phyloP scores from a whole-genome alignment of 2,329 filamentous ascomycete species.

The Aspergillus piperis region DNA sequence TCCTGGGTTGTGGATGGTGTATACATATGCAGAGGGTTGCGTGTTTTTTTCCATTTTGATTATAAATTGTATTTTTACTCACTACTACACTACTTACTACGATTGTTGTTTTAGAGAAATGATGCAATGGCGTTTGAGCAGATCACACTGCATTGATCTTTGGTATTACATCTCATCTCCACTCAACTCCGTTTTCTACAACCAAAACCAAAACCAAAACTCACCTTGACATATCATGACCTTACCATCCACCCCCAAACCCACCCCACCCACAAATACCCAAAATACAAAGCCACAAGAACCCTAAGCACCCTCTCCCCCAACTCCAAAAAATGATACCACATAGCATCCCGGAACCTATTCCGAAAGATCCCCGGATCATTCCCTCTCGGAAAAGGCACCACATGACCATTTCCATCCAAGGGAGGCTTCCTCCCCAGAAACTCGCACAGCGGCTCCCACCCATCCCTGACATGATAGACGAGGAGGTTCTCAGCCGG shows the following conservation, averaged over 20 bases:
- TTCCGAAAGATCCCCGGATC: constrained; percentile 14
- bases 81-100: constrained; percentile 4
- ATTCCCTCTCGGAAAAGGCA: constrained; percentile 39
- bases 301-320: too few relatives aligned
- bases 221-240: too few relatives aligned
- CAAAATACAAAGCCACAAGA: too few relatives aligned
- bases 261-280: too few relatives aligned
- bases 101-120: constrained; percentile 13
- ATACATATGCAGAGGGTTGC: constrained; percentile 4
- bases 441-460: constrained; percentile 49
- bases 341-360: too few relatives aligned
- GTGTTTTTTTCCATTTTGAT: constrained; percentile 12
- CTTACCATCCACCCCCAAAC: too few relatives aligned
- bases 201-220: too few relatives aligned
- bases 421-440: constrained; percentile 38
- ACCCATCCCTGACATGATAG: constrained; percentile 41
- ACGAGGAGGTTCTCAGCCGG: constrained; percentile 29
- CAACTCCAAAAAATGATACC: too few relatives aligned
- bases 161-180: too few relatives aligned
- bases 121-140: constrained; percentile 23
- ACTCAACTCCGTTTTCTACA: too few relatives aligned
- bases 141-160: constrained; percentile 2
- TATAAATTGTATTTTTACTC: constrained; percentile 30
- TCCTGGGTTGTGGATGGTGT: constrained; percentile 11
- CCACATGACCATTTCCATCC: not conserved